Evolutionary conservation across 495 filamentous ascomycete species (phyloP).

Genomic region (Penicillium dipodomyicola): DNA sequence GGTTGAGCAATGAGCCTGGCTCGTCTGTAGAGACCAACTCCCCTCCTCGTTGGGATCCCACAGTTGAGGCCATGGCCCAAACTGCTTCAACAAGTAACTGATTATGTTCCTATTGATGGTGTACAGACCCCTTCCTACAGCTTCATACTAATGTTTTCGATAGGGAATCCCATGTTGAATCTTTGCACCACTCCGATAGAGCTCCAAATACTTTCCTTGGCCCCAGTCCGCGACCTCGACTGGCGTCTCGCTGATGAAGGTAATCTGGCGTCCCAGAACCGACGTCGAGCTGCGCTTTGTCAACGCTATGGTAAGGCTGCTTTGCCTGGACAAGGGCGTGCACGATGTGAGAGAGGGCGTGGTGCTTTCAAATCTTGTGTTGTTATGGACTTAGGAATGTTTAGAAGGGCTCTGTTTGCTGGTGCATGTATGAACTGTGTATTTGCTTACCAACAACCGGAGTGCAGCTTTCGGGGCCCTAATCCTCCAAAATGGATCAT

Average conservation of each 20-base stretch:
- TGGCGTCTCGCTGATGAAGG: too few relatives aligned
- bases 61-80: background rate
- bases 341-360: rapidly evolving
- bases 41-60: background rate
- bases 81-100: background rate
- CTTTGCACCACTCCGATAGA: background rate
- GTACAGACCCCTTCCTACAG: background rate
- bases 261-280: too few relatives aligned
- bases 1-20: background rate
- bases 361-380: background rate
- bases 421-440: background rate
- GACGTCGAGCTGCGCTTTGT: background rate
- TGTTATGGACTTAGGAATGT: too few relatives aligned
- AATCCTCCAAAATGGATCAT: too few relatives aligned
- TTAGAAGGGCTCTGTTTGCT: background rate
- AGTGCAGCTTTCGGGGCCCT: background rate
- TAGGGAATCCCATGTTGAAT: background rate
- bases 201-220: background rate
- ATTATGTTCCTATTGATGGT: background rate
- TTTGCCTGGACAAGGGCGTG: background rate
- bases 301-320: background rate
- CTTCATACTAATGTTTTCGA: background rate
- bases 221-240: background rate
- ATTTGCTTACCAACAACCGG: background rate
- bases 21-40: background rate